Conservation (phyloP, 23 red algal genomes). For the Pyropia yezoensis region DNA sequence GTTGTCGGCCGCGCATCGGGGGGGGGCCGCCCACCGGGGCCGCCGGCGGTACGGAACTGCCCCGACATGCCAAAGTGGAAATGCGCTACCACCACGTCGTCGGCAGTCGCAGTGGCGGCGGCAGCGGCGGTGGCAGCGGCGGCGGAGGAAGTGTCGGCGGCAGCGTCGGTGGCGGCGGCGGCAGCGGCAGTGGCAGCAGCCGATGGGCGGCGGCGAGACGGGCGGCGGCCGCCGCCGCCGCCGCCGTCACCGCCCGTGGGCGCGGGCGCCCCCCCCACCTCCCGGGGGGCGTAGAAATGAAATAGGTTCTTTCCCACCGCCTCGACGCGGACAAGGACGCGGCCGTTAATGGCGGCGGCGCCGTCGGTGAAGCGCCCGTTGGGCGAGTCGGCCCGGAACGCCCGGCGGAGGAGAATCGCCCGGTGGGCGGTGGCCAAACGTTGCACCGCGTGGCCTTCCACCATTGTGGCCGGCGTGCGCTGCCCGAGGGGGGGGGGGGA, state of each 20-base stretch:
- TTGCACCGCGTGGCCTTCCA: constrained; percentile 14
- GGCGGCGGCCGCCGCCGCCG: background rate
- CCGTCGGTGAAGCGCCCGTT: constrained; percentile 11
- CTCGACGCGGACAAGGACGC: constrained; percentile 1
- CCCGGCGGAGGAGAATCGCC: background rate
- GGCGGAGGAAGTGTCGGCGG: background rate
- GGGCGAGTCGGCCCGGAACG: constrained; percentile 10
- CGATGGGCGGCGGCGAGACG: background rate
- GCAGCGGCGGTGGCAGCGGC: background rate
- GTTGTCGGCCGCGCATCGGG: background rate
- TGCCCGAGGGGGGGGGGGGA: too few relatives aligned
- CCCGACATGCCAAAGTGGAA: constrained; percentile 25
- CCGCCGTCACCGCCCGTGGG: background rate
- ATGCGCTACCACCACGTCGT: constrained; percentile 3
- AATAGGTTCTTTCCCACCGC: constrained; percentile 24
- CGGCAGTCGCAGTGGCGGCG: background rate
- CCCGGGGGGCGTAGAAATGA: constrained; percentile 1
- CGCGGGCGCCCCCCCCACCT: background rate
- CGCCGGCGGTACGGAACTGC: background rate
- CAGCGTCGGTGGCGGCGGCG: background rate
- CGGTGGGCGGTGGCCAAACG: constrained; percentile 8
- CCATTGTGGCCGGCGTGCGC: background rate
- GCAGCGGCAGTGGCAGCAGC: background rate
- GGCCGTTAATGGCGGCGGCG: constrained; percentile 4
- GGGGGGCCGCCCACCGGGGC: background rate